These are phyloP conservation scores for Fraxinus excelsior DNA, from an alignment of 257 asterid species.

Conservation along the genomic window DNA sequence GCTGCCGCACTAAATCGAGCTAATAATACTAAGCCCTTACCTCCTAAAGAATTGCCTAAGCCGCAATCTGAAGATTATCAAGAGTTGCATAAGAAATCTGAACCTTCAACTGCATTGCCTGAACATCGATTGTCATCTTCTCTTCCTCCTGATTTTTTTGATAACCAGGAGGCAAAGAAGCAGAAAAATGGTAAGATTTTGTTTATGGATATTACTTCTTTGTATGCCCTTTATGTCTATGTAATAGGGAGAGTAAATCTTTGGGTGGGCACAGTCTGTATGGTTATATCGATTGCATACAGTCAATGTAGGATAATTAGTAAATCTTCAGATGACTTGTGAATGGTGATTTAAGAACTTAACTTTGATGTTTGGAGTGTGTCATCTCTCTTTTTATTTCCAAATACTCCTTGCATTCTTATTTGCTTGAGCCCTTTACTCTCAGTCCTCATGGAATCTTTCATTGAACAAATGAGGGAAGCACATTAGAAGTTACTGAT, in stretches of 20 bases:
- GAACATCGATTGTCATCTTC: constrained; percentile 47
- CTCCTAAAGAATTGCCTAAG: constrained; percentile 53
- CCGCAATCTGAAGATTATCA: constrained; percentile 41
- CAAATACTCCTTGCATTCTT: not conserved
- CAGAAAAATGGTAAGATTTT: constrained; percentile 64
- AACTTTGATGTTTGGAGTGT: not conserved
- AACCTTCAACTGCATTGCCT: constrained; percentile 45
- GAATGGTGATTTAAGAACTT: not conserved
- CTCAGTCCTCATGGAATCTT: not conserved
- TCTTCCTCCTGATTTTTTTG: constrained; percentile 80
- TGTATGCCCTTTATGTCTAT: constrained; percentile 17
- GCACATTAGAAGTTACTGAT: constrained; percentile 1
- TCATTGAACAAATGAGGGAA: not conserved
- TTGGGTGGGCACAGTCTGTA: not conserved
- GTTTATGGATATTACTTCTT: constrained; percentile 7
- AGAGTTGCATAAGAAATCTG: constrained; percentile 43
- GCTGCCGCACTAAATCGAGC: constrained; percentile 60
- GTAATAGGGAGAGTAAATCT: not conserved
- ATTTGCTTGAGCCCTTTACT: not conserved
- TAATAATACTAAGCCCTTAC: constrained; percentile 35
- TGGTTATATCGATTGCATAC: not conserved
- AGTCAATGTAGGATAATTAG: not conserved
- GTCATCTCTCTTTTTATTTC: not conserved
- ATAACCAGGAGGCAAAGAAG: constrained; percentile 63
- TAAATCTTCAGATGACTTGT: constrained; percentile 5